A percentile compares a stretch with the other conserved stretches of the same genome.
Conservation (phyloP, 768 basidiomycete species). For the Mycena kentingensis region DNA sequence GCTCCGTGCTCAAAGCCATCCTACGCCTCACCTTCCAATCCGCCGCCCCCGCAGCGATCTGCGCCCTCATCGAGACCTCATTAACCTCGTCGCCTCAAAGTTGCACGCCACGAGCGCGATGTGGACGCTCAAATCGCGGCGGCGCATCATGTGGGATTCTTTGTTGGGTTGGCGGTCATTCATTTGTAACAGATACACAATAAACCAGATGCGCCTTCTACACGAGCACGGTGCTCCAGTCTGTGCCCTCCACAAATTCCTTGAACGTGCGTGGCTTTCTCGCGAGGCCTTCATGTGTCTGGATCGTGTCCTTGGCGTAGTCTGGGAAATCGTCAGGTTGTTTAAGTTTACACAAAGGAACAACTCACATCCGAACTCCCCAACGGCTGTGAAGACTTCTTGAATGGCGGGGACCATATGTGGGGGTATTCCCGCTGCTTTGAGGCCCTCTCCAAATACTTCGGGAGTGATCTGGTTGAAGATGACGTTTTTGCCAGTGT, state of each 20-base stretch:
- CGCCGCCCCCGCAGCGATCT: too few species aligned
- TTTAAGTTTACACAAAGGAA: neutral
- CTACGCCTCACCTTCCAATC: too few species aligned
- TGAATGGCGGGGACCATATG: neutral
- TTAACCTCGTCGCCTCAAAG: too few species aligned
- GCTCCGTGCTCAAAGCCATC: too few species aligned
- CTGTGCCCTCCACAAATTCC: neutral
- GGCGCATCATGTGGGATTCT: too few species aligned
- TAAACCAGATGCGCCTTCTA: too few species aligned
- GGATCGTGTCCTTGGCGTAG: neutral
- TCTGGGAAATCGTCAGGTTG: neutral
- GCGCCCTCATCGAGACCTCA: too few species aligned
- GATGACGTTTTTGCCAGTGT: constrained; percentile 3
- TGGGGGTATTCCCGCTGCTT: neutral
- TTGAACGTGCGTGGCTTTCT: neutral
- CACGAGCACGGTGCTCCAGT: constrained; percentile 1
- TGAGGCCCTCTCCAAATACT: neutral
- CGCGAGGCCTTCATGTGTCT: neutral
- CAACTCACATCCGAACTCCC: constrained; percentile 1
- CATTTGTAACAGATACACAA: too few species aligned
- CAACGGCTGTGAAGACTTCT: neutral
- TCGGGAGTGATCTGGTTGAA: neutral
- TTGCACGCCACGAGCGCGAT: too few species aligned
- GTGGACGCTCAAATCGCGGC: too few species aligned
- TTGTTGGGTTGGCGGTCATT: too few species aligned